Conservation (phyloP, 495 filamentous ascomycete species). For the Penicillium parvum region DNA sequence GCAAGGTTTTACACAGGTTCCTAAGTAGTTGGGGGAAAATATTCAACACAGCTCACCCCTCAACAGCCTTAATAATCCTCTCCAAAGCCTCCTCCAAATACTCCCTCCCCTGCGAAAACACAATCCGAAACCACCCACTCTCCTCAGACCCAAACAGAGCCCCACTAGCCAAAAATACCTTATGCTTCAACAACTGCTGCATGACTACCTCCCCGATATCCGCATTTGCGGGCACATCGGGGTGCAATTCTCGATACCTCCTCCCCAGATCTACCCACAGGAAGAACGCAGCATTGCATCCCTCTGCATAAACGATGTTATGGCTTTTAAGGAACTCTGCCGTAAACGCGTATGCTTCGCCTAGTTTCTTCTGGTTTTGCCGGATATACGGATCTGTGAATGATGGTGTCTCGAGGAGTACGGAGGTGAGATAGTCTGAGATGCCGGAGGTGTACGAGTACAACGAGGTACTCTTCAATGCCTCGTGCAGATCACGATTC, state of each 20-base stretch:
- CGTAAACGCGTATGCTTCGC: slow-evolving; percentile 31
- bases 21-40: too few species aligned
- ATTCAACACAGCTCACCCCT: slow-evolving; percentile 1
- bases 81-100: slow-evolving; percentile 39
- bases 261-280: slow-evolving; percentile 54
- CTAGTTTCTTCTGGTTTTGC: slow-evolving; percentile 35
- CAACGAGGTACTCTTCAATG: slow-evolving; percentile 31
- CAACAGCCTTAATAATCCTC: slow-evolving; percentile 32
- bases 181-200: slow-evolving; percentile 32
- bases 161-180: slow-evolving; percentile 44
- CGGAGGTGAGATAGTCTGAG: slow-evolving; percentile 39
- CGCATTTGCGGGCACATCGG: slow-evolving; percentile 18
- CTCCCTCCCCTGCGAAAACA: slow-evolving; percentile 41
- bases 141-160: slow-evolving; percentile 39
- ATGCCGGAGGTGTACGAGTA: slow-evolving; percentile 46
- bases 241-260: slow-evolving; percentile 28
- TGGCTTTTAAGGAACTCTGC: slow-evolving; percentile 31
- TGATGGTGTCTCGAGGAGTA: slow-evolving; percentile 43
- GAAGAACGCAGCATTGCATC: slow-evolving; percentile 53
- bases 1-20: too few species aligned
- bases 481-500: slow-evolving; percentile 38
- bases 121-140: slow-evolving; percentile 49
- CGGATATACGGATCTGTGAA: slow-evolving; percentile 45
- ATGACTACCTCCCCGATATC: slow-evolving; percentile 25
- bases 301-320: slow-evolving; percentile 36